These are phyloP conservation scores for Fusarium zealandicum DNA, from an alignment of 2,329 filamentous ascomycete species.

Conservation along the genomic window DNA sequence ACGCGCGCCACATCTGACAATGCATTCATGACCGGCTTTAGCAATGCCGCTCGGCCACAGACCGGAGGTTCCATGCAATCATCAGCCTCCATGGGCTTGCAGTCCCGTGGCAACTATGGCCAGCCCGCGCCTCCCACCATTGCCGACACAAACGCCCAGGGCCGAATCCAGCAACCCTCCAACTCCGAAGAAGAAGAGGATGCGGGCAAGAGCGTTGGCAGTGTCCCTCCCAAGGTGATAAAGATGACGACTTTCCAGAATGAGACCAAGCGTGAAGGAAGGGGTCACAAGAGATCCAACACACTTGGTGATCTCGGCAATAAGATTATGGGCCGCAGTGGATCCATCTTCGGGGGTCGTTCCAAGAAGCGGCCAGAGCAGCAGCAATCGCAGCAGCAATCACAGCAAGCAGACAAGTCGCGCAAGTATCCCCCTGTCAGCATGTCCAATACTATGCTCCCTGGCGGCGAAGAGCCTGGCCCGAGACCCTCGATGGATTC, in stretches of 20 bases:
- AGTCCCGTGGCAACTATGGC: constrained; percentile 75
- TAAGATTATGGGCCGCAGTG: constrained; percentile 83
- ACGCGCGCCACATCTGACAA: constrained; percentile 51
- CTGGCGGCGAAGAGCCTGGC: constrained; percentile 60
- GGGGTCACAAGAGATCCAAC: constrained; percentile 73
- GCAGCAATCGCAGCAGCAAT: too few species aligned
- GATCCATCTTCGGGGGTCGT: constrained; percentile 77
- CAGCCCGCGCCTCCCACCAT: constrained; percentile 88
- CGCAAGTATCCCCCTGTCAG: constrained; percentile 88
- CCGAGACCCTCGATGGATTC: constrained; percentile 74
- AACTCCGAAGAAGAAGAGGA: constrained; percentile 69
- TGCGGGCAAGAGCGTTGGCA: constrained; percentile 68
- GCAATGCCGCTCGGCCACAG: constrained; percentile 68
- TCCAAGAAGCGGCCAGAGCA: constrained; percentile 59
- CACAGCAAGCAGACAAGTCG: constrained; percentile 66
- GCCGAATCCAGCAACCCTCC: constrained; percentile 82
- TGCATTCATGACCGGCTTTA: constrained; percentile 52
- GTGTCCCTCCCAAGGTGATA: constrained; percentile 65
- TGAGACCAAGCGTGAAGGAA: constrained; percentile 57
- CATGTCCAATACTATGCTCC: constrained; percentile 77
- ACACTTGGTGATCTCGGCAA: constrained; percentile 83
- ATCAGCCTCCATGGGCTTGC: constrained; percentile 68
- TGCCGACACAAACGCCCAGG: constrained; percentile 87
- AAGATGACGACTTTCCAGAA: constrained; percentile 64
- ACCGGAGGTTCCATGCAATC: constrained; percentile 85